phyloP scores from a whole-genome alignment of 805 yeast genomes.

The Wickerhamiella kurtzmanii region DNA sequence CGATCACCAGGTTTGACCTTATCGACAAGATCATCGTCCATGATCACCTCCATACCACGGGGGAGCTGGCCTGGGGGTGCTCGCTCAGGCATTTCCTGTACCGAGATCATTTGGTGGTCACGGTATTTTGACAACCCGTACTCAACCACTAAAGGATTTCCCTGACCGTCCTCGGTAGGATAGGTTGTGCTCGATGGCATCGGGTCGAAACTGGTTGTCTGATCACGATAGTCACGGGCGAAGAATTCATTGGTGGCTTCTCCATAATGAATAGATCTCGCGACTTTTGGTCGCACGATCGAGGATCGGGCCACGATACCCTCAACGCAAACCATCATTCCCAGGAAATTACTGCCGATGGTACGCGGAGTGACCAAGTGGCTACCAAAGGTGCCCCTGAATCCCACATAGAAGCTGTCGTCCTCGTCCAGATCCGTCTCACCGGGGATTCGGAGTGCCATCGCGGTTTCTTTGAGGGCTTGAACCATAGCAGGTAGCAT shows the following conservation, averaged over 20 bases:
- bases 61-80: slow-evolving; percentile 98
- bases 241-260: slow-evolving; percentile 73
- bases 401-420: slow-evolving; percentile 59
- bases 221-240: slow-evolving; percentile 85
- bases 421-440: slow-evolving; percentile 42
- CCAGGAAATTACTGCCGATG: slow-evolving; percentile 59
- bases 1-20: slow-evolving; percentile 91
- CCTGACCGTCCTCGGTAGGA: slow-evolving; percentile 87
- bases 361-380: slow-evolving; percentile 82
- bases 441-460: slow-evolving; percentile 52
- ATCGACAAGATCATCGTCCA: slow-evolving; percentile 92
- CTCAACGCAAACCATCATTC: slow-evolving; percentile 75
- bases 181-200: slow-evolving; percentile 71
- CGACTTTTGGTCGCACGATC: slow-evolving; percentile 79
- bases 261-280: slow-evolving; percentile 85
- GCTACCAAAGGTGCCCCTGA: slow-evolving; percentile 83
- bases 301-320: slow-evolving; percentile 94
- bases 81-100: slow-evolving; percentile 95
- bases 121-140: slow-evolving; percentile 85
- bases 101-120: slow-evolving; percentile 85
- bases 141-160: slow-evolving; percentile 77
- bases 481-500: slow-evolving; percentile 79
- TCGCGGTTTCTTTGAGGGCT: slow-evolving; percentile 69
- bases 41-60: slow-evolving; percentile 76
- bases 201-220: slow-evolving; percentile 80